Percentiles rank a stretch among this genome's conserved stretches.
Evolutionary conservation across 2,329 filamentous ascomycete genomes (phyloP).

Genomic region (Neonectria magnoliae): DNA sequence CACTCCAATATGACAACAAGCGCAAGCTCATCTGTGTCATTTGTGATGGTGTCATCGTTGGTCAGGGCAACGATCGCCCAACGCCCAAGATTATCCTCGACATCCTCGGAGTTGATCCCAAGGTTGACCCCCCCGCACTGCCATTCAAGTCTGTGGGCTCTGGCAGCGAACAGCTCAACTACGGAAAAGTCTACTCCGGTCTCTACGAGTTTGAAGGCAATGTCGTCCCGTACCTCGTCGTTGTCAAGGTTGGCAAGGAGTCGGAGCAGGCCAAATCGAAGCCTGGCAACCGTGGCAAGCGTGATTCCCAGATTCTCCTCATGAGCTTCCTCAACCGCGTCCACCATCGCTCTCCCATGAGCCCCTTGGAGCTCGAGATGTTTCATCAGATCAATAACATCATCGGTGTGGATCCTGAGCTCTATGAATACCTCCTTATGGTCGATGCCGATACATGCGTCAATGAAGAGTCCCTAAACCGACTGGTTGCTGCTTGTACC

Average conservation of each 20-base stretch:
- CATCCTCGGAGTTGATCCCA: conserved; percentile 95
- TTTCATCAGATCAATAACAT: conserved; percentile 99
- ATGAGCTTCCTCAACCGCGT: conserved; percentile 99
- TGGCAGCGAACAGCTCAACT: conserved; percentile 93
- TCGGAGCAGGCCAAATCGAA: conserved; percentile 91
- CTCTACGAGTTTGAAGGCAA: conserved; percentile 98
- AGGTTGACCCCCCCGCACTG: conserved; percentile 92
- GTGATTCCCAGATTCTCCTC: conserved; percentile 94
- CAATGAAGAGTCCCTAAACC: conserved; percentile 88
- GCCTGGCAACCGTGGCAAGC: conserved; percentile 97
- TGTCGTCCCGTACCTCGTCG: conserved; percentile 93
- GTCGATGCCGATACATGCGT: conserved; percentile 98
- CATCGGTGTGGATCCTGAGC: conserved; percentile 95
- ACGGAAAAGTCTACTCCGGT: conserved; percentile 97
- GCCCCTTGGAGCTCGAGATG: conserved; percentile 94
- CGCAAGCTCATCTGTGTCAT: conserved; percentile 96
- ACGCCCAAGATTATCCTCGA: conserved; percentile 98
- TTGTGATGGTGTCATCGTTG: conserved; percentile 96
- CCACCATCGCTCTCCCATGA: conserved; percentile 94
- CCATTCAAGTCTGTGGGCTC: conserved; percentile 93
- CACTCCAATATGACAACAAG: conserved; percentile 97
- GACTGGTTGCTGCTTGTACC: conserved; percentile 89
- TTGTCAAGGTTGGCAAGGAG: conserved; percentile 97
- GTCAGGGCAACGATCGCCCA: conserved; percentile 93
- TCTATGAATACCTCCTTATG: conserved; percentile 98